Conservation (phyloP, 176 grass and related monocot species). For the Paspalum notatum region DNA sequence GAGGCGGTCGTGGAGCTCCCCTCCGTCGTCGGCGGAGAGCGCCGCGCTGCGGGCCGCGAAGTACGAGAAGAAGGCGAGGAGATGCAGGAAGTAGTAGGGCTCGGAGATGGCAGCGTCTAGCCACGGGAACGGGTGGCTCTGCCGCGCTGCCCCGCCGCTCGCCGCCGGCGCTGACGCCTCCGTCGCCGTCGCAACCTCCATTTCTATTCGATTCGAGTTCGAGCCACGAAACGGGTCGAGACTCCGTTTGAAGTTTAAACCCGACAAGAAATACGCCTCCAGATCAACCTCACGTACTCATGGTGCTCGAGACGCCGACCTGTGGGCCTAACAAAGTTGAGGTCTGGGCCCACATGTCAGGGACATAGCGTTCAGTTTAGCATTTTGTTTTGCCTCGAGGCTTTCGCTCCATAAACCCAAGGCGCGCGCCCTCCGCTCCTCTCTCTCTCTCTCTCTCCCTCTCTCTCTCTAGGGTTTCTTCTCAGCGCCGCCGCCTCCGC, state of each 20-base stretch:
- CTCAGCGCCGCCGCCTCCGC: conserved; percentile 11
- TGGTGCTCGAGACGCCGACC: not conserved
- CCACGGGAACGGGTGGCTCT: conserved; percentile 73
- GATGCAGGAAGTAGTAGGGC: conserved; percentile 88
- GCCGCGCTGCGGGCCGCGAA: conserved; percentile 70
- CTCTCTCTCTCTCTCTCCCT: not conserved
- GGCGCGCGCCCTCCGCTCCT: not conserved
- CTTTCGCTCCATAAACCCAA: conserved; percentile 35
- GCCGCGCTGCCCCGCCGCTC: conserved; percentile 28
- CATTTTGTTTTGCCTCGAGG: not conserved
- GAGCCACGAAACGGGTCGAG: not conserved
- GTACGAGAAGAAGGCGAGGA: conserved; percentile 91
- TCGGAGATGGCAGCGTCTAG: conserved; percentile 71
- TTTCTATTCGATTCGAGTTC: not conserved
- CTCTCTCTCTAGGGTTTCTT: conserved; percentile 50
- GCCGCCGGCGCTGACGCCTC: conserved; percentile 51
- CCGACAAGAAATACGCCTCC: not conserved
- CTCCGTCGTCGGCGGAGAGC: conserved; percentile 42
- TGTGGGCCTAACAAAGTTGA: not conserved
- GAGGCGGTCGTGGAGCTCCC: conserved; percentile 62
- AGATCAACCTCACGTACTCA: not conserved
- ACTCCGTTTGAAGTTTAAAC: not conserved
- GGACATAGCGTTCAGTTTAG: not conserved
- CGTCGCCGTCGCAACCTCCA: conserved; percentile 65
- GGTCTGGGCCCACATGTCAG: not conserved